Percentiles rank a stretch among this genome's conserved stretches.
Conservation (phyloP, 2,329 filamentous ascomycete species). For the Dactylellina leptospora region DNA sequence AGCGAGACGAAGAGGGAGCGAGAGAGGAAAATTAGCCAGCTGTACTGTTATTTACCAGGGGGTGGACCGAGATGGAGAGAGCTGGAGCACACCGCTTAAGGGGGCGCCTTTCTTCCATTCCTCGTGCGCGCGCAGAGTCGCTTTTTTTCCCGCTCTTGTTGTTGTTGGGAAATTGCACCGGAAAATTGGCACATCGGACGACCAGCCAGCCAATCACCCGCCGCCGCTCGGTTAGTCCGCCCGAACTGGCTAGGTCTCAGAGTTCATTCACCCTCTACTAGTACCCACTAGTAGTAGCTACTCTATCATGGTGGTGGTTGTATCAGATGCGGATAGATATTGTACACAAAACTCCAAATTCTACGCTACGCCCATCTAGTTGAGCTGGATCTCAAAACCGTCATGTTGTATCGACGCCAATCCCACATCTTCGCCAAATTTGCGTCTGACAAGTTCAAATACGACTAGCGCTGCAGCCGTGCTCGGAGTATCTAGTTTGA, state of each 20-base stretch:
- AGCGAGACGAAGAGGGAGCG: neutral
- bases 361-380: conserved; percentile 3
- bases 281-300: too few relatives aligned
- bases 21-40: conserved; percentile 6
- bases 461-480: conserved; percentile 80
- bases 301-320: too few relatives aligned
- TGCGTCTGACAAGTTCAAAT: conserved; percentile 77
- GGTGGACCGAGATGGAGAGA: neutral
- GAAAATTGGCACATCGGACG: neutral
- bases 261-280: too few relatives aligned
- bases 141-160: too few relatives aligned
- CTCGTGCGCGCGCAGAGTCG: too few relatives aligned
- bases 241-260: too few relatives aligned
- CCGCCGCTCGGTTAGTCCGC: neutral
- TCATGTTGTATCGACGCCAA: conserved; percentile 73
- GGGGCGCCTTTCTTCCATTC: too few relatives aligned
- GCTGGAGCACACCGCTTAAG: too few relatives aligned
- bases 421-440: conserved; percentile 72
- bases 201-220: neutral
- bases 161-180: conserved; percentile 6
- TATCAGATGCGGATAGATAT: too few relatives aligned
- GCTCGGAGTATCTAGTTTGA: conserved; percentile 67
- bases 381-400: conserved; percentile 75
- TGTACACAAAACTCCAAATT: neutral
- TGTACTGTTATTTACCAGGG: conserved; percentile 9